Conservation (phyloP, 1,284 basidiomycete genomes). For the Ganoderma meredithae region DNA sequence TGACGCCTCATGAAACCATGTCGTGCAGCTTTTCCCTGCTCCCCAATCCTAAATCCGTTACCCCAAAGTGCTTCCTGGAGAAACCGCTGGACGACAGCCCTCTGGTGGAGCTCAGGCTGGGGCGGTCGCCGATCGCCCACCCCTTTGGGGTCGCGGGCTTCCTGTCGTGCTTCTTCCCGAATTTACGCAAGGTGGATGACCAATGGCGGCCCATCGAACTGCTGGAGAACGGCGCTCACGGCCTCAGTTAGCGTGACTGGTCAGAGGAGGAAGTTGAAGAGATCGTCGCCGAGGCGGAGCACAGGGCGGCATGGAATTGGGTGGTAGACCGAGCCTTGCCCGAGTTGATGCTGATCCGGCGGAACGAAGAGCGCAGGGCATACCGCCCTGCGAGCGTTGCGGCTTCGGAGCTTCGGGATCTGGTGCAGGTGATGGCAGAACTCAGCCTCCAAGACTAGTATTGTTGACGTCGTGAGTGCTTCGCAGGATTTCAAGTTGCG, state of each 20-base stretch:
- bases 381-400: too few relatives aligned
- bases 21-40: not conserved
- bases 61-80: not conserved
- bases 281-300: constrained; percentile 7
- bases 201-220: not conserved
- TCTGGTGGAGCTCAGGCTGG: constrained; percentile 8
- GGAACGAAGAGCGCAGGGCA: too few relatives aligned
- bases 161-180: constrained; percentile 15
- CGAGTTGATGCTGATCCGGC: not conserved
- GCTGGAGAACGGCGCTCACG: not conserved
- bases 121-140: constrained; percentile 6
- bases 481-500: too few relatives aligned
- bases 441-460: too few relatives aligned
- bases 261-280: constrained; percentile 8
- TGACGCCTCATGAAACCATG: too few relatives aligned
- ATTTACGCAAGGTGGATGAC: not conserved
- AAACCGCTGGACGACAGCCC: not conserved
- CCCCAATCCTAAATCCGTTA: not conserved
- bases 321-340: not conserved
- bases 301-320: not conserved
- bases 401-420: too few relatives aligned
- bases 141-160: not conserved
- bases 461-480: too few relatives aligned
- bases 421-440: too few relatives aligned
- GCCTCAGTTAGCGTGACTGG: not conserved